Evolutionary conservation across 768 basidiomycete species (phyloP), one percentile per base, ranked within the genome.

Genomic region (Agaricus sinodeliciosus): DNA sequence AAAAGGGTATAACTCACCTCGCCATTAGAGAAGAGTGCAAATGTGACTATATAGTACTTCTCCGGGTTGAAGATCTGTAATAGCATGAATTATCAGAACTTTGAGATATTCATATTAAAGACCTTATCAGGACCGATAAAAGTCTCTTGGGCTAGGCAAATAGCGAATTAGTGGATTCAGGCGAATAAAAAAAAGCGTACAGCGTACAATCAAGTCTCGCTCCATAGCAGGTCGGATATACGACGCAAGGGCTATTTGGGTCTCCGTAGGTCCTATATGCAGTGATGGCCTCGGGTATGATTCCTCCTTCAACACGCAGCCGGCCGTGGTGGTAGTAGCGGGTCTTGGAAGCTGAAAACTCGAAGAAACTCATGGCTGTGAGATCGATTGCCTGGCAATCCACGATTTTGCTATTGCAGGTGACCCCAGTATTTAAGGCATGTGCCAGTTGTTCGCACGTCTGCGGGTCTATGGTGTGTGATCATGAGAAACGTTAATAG

Each of bases 181-280:
- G 22, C 12, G 5, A 3, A 22, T 9, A 1, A 18, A 9, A 5
- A 31, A 16, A 16, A 19, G 5, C 2, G 5, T 26, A 39, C 25
- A 13, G 65, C 74, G 52, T 57, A 79, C 79, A 71, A 58, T 77
- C 77, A 4, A 83, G 68, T 37, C 74, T 74, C 18, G 64, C 78
- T 0, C 79, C 79, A 58, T 78, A 82, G 57, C 74, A 80, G 8
- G 78, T 79, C 9, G 80, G 79, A 59, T 77, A 80, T 12, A 82
- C 77, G 28, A 81, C 72, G 56, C 79, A 82, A 4, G 80, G 80
- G 42, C 78, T 81, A 4, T 61, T 60, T 0, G 72, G 69, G 53
- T 77, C 65, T 11, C 81, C 80, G 59, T 79, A 80, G 6, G 78
- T 77, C 34, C 76, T 69, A 59, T 77, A 82, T 19, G 81, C 81